Percentiles rank a stretch among this genome's conserved stretches.
These are phyloP conservation scores for Suhomyces prunicola DNA, from an alignment of 805 yeast species.

Conservation along the genomic window DNA sequence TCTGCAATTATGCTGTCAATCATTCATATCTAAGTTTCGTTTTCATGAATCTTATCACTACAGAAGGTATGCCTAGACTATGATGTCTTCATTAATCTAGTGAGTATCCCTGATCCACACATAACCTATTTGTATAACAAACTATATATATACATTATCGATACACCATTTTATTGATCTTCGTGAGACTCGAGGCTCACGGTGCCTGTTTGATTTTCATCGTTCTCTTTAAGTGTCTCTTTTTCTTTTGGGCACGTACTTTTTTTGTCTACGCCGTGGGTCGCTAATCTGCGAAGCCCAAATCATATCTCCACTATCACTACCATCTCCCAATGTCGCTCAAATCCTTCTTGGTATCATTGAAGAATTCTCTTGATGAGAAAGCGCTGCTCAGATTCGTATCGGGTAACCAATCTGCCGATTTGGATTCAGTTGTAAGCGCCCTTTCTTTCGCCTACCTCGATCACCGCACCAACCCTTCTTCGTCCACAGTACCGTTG, in stretches of 20 bases:
- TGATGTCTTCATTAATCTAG: too few species aligned
- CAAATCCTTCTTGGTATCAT: slow-evolving; percentile 19
- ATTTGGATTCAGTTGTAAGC: slow-evolving; percentile 81
- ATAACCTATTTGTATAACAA: too few species aligned
- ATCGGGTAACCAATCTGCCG: slow-evolving; percentile 82
- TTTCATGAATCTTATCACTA: too few species aligned
- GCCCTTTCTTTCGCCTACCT: slow-evolving; percentile 73
- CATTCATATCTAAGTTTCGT: too few species aligned
- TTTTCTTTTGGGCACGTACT: background rate
- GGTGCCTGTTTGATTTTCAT: background rate
- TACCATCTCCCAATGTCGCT: slow-evolving; percentile 21
- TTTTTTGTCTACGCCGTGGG: background rate
- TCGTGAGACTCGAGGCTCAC: too few species aligned
- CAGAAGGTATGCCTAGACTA: too few species aligned
- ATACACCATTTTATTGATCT: too few species aligned
- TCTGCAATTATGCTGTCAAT: too few species aligned
- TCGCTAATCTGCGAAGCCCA: background rate
- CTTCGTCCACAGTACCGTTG: slow-evolving; percentile 56
- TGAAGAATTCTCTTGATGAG: slow-evolving; percentile 16
- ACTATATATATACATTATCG: too few species aligned
- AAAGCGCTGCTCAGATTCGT: slow-evolving; percentile 40
- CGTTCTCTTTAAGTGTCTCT: too few species aligned
- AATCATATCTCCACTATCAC: background rate
- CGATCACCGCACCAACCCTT: slow-evolving; percentile 22
- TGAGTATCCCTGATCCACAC: too few species aligned